Percentiles rank a stretch among this genome's conserved stretches.
phyloP scores from a whole-genome alignment of 129 eudicot genomes.

The Silybum marianum region DNA sequence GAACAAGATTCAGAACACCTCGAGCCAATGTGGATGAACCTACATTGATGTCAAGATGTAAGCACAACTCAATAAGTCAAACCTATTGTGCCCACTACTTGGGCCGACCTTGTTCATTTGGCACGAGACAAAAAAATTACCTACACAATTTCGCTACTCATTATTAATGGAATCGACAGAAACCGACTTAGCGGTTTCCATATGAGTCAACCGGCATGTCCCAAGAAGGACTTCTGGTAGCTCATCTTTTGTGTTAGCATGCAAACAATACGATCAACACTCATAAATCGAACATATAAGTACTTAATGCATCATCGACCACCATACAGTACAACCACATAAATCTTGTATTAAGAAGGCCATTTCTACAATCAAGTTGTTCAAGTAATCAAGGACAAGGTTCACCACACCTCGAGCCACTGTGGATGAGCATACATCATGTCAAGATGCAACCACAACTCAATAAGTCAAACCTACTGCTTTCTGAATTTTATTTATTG shows the following conservation, averaged over 20 bases:
- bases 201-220: constrained; percentile 78
- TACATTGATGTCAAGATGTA: constrained; percentile 76
- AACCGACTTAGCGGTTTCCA: constrained; percentile 62
- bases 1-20: constrained; percentile 86
- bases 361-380: constrained; percentile 80
- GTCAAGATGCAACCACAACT: constrained; percentile 54
- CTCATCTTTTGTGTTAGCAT: constrained; percentile 74
- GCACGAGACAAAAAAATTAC: constrained; percentile 20
- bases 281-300: not conserved
- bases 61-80: constrained; percentile 4
- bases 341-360: not conserved
- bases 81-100: not conserved
- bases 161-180: constrained; percentile 43
- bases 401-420: constrained; percentile 86
- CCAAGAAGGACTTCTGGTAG: constrained; percentile 84
- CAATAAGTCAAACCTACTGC: not conserved
- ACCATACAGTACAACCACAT: not conserved
- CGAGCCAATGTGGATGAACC: constrained; percentile 92
- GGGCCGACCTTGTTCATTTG: not conserved
- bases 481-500: too few relatives aligned
- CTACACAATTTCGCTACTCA: constrained; percentile 21
- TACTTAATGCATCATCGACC: not conserved
- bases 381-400: constrained; percentile 86
- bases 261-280: constrained; percentile 9
- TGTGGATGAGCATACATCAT: constrained; percentile 89